These are phyloP conservation scores for Lasiodiplodia sp. DNA, from an alignment of 2,329 filamentous ascomycete genomes.

Conservation along the genomic window DNA sequence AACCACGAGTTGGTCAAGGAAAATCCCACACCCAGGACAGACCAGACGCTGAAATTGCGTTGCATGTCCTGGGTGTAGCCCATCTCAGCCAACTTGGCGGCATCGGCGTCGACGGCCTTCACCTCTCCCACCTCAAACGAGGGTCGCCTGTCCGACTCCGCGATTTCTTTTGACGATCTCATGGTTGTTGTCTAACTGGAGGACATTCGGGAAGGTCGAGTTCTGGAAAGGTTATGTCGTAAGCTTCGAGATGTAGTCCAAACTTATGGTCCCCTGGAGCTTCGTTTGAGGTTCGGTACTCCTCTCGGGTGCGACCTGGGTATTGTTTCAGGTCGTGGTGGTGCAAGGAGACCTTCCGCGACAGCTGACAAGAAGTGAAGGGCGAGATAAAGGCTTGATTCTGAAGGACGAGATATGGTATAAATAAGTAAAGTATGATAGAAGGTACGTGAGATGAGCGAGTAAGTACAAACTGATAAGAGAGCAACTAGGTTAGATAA, in stretches of 20 bases:
- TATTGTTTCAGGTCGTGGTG: neutral
- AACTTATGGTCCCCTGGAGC: neutral
- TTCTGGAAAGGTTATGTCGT: neutral
- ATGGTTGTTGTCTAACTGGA: neutral
- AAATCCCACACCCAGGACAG: slow-evolving; percentile 59
- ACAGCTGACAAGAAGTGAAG: neutral
- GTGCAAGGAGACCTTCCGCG: neutral
- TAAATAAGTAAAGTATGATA: neutral
- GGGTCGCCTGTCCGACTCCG: slow-evolving; percentile 11
- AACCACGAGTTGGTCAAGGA: slow-evolving; percentile 62
- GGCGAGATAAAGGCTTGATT: neutral
- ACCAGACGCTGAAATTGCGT: slow-evolving; percentile 58
- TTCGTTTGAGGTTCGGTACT: neutral
- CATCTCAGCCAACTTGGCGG: slow-evolving; percentile 56
- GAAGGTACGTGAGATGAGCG: neutral
- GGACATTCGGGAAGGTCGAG: no score
- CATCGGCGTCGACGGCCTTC: slow-evolving; percentile 46
- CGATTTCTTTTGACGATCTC: slow-evolving; percentile 25
- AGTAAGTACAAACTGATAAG: slow-evolving; percentile 14
- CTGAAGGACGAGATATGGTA: neutral
- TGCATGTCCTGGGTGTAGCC: slow-evolving; percentile 58
- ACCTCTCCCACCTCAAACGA: slow-evolving; percentile 20
- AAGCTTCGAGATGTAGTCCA: neutral
- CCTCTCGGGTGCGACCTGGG: neutral
- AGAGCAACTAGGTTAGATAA: neutral